Base-by-base conservation (phyloP, 1,139 yeast species). In the Candida sanyaensis region DNA sequence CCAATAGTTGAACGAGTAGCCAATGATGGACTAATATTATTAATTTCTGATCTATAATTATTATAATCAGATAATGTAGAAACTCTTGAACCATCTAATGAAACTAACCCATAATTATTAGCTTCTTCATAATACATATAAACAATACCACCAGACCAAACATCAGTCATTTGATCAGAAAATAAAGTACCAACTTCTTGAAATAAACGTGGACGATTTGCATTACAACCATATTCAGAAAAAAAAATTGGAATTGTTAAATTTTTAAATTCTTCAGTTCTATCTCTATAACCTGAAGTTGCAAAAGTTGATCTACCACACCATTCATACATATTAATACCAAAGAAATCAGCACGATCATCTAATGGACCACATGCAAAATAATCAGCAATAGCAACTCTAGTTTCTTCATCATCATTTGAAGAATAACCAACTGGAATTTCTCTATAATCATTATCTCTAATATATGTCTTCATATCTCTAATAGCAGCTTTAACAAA, bases 391-490 rank as follows among this genome's bases (percentile, higher is more conserved):
- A 93, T 82, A 34, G 90, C 88, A 48, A 79, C 70, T 65, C 97
- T 81, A 56, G 86, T 79, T 28, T 77, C 78, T 49, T 72, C 72
- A 59, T 86, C 96, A 66, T 91, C 96, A 44, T 96, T 96, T 40
- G 97, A 93, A 10, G 96, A 87, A 67, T 91, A 92, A 44, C 97
- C 98, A 38, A 92, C 95, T 4, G 96, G 97, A 50, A 91, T 86
- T 9, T 75, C 64, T 66, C 97, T 82, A 62, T 86, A 80, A 57
- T 87, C 83, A 55, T 63, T 58, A 48, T 78, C 73, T 12, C 77
- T 69, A 53, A 92, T 89, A 66, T 92, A 91, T 57, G 83, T 81
- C 69, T 89, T 91, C 77, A 88, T 85, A 66, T 92, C 98, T 68
- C 98, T 85, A 59, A 89, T 85, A 32, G 95, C 89, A 41, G 97